These are phyloP conservation scores for Flammula alnicola DNA, from an alignment of 1,284 basidiomycete genomes.

Conservation along the genomic window DNA sequence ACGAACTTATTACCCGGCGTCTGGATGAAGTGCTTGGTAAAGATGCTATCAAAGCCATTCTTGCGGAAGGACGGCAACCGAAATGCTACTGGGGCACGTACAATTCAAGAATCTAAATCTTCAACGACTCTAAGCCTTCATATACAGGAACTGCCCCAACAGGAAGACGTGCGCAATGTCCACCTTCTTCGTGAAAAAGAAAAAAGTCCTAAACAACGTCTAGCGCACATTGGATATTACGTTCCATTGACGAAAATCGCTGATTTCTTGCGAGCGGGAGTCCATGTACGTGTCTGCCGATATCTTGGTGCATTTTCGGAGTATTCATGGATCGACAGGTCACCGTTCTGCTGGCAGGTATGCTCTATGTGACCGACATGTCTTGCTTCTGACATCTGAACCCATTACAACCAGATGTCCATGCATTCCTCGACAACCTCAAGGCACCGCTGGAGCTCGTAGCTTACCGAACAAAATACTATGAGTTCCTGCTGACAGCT, in stretches of 20 bases:
- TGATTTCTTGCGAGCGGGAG: constrained; percentile 93
- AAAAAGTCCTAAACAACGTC: neutral
- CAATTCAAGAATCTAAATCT: constrained; percentile 12
- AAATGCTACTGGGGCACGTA: constrained; percentile 90
- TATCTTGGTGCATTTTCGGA: constrained; percentile 8
- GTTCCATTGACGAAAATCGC: constrained; percentile 96
- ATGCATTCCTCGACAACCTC: constrained; percentile 97
- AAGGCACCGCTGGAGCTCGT: constrained; percentile 98
- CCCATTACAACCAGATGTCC: constrained; percentile 68
- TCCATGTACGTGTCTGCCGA: constrained; percentile 61
- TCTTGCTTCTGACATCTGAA: neutral
- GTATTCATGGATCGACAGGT: constrained; percentile 51
- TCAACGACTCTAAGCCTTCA: constrained; percentile 12
- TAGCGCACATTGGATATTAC: constrained; percentile 97
- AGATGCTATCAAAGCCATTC: constrained; percentile 82
- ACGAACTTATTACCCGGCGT: constrained; percentile 85
- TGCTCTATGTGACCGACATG: constrained; percentile 24
- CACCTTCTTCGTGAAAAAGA: neutral
- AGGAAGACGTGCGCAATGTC: constrained; percentile 76
- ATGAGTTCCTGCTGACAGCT: constrained; percentile 80
- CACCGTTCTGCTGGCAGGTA: constrained; percentile 89
- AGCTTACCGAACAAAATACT: constrained; percentile 89
- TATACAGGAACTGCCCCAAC: constrained; percentile 88
- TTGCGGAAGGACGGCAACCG: constrained; percentile 77
- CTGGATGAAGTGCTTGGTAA: constrained; percentile 90